Base-by-base conservation (phyloP, 2,329 filamentous ascomycete species). In the Penicillium sp. region DNA sequence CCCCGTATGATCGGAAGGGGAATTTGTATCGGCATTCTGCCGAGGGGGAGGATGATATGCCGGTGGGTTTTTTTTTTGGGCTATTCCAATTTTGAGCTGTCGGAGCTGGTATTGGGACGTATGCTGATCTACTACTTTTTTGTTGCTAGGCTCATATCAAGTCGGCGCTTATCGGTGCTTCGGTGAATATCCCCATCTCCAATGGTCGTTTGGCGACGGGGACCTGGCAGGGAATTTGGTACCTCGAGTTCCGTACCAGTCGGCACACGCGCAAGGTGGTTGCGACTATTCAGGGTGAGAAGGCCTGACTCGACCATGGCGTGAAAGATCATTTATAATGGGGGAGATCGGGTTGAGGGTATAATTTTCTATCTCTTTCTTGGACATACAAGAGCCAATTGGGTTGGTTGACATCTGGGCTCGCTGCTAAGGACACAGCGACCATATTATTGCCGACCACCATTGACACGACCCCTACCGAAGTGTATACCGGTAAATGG, bases 41-140 rank as follows among this genome's bases (percentile, higher is more conserved):
- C 0, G 95, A 96, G 82, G 95, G 95, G 2, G 73, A 76, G 54
- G 95, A 99, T 79, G 95, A 98, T 77, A 97, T 98, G 92, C 95
- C 95, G 39, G 90, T 91, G 73, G 57, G 83, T 80, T 53, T 39
- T 42, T 20, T 20, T 20, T 20, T 1, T 1, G 20, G 31, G 31
- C 31, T 41, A 54, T 38, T 42, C 55, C 20, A 47, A 49, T 31
- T 8, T 31, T 31, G 8, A 8, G 31, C 2, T 14, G 4, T 2
- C 11, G 5, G 25, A 39, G 47, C 12, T n/a, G 25, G 4, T 38
- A 22, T 10, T 14, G 2, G 25, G 17, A 22, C 15, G 28, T 20
- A 48, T 57, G 6, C 15, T 54, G 43, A 20, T 5, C 28, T 10
- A 28, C 6, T 28, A 6, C 25, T 25, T 35, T 8, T 22, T 17